phyloP scores from a whole-genome alignment of 2,329 filamentous ascomycete species.

The Blastomyces percursus region DNA sequence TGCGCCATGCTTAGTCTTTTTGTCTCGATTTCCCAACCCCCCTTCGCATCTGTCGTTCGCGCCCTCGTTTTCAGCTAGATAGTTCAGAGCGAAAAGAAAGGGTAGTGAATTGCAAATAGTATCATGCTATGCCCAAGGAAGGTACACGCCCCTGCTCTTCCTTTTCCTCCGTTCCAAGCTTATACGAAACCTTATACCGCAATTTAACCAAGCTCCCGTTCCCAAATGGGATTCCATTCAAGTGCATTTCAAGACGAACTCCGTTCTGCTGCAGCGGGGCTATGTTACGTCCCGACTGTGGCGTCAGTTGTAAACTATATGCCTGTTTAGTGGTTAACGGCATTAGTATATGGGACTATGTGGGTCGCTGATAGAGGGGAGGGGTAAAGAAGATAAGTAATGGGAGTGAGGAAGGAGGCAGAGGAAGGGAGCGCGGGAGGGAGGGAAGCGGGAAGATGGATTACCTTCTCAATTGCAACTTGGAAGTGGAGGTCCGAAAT shows the following conservation, averaged over 20 bases:
- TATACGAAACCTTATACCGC: conserved; percentile 78
- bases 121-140: conserved; percentile 60
- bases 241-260: conserved; percentile 67
- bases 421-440: background rate
- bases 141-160: conserved; percentile 79
- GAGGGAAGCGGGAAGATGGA: background rate
- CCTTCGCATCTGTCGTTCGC: conserved; percentile 6
- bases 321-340: conserved; percentile 42
- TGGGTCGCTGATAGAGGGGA: conserved; percentile 4
- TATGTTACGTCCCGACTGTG: conserved; percentile 70
- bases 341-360: conserved; percentile 3
- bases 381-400: background rate
- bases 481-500: conserved; percentile 80
- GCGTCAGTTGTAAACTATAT: conserved; percentile 68
- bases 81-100: conserved; percentile 9
- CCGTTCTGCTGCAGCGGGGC: conserved; percentile 61
- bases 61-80: background rate
- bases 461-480: conserved; percentile 83
- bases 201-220: conserved; percentile 77
- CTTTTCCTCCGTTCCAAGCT: conserved; percentile 49
- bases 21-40: background rate
- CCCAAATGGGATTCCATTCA: conserved; percentile 61
- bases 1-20: background rate
- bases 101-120: background rate
- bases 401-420: background rate